phyloP scores from a whole-genome alignment of 176 grass and related monocot genomes.

The Saccharum officinarum region DNA sequence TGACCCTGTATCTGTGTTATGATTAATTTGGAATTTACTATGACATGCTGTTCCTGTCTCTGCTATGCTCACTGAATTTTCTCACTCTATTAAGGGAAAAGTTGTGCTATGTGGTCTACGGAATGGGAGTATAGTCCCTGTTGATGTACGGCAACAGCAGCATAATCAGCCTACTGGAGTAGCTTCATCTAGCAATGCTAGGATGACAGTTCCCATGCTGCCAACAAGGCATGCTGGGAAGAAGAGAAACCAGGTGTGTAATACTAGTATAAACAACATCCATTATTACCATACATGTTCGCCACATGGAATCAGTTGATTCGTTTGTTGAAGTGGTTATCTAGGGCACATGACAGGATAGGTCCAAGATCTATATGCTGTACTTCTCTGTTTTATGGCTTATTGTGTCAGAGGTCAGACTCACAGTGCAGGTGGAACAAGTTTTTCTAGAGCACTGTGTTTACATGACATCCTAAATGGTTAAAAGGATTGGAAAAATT shows the following conservation, averaged over 20 bases:
- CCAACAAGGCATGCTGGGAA: slow-evolving; percentile 2
- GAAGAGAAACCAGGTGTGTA: slow-evolving; percentile 47
- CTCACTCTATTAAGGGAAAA: slow-evolving; percentile 50
- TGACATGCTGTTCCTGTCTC: neutral
- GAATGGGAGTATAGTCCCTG: slow-evolving; percentile 56
- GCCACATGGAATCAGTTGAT: neutral
- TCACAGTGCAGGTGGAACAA: neutral
- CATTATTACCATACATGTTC: slow-evolving; percentile 2
- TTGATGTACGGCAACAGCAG: slow-evolving; percentile 61
- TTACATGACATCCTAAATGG: slow-evolving; percentile 11
- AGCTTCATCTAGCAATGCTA: slow-evolving; percentile 42
- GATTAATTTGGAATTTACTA: neutral
- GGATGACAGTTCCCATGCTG: slow-evolving; percentile 34
- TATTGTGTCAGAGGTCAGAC: neutral
- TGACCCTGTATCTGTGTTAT: neutral
- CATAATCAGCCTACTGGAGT: slow-evolving; percentile 9
- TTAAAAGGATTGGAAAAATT: neutral
- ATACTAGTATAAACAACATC: neutral
- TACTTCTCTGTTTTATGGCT: slow-evolving; percentile 8
- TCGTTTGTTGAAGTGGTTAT: neutral
- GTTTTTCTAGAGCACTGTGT: neutral
- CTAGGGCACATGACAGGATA: neutral
- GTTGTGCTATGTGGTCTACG: slow-evolving; percentile 66
- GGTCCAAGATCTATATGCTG: neutral
- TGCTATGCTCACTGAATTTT: slow-evolving; percentile 26